Evolutionary conservation across 106 monocot genomes (phyloP).

Genomic region (Iris macrosiphon): DNA sequence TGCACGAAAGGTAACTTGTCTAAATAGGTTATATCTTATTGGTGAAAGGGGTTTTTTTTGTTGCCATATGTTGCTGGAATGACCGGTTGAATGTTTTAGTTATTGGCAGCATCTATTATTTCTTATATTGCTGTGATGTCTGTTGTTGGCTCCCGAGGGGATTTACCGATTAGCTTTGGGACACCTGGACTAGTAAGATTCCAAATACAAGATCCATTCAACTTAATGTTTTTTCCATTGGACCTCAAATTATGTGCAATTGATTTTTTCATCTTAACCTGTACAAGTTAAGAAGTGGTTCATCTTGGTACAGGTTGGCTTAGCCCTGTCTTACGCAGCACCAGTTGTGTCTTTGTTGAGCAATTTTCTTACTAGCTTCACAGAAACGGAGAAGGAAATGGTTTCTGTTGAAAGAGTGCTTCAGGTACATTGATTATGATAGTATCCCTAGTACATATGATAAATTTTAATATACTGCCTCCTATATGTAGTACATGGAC

Average conservation of each 20-base stretch:
- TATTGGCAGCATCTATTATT: constrained; percentile 83
- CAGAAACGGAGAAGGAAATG: constrained; percentile 99
- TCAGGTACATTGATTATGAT: constrained; percentile 38
- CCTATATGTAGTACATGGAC: constrained; percentile 66
- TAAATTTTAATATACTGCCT: not conserved
- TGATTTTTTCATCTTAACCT: not conserved
- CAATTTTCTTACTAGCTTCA: constrained; percentile 82
- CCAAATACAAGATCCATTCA: not conserved
- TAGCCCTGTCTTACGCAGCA: constrained; percentile 88
- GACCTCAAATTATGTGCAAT: not conserved
- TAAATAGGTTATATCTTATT: not conserved
- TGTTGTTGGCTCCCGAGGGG: constrained; percentile 35
- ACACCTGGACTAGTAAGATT: constrained; percentile 85
- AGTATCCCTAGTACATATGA: not conserved
- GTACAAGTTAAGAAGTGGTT: not conserved
- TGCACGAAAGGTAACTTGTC: no score
- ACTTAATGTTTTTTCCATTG: not conserved
- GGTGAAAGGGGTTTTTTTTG: not conserved
- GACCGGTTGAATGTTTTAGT: constrained; percentile 38
- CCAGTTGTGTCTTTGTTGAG: constrained; percentile 80
- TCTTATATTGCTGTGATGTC: constrained; percentile 76
- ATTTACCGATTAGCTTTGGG: constrained; percentile 66
- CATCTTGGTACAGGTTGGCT: constrained; percentile 50
- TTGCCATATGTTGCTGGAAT: not conserved
- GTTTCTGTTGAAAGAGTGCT: constrained; percentile 91